Conservation (phyloP, 2,329 filamentous ascomycete species). For the Claviceps purpurea region DNA sequence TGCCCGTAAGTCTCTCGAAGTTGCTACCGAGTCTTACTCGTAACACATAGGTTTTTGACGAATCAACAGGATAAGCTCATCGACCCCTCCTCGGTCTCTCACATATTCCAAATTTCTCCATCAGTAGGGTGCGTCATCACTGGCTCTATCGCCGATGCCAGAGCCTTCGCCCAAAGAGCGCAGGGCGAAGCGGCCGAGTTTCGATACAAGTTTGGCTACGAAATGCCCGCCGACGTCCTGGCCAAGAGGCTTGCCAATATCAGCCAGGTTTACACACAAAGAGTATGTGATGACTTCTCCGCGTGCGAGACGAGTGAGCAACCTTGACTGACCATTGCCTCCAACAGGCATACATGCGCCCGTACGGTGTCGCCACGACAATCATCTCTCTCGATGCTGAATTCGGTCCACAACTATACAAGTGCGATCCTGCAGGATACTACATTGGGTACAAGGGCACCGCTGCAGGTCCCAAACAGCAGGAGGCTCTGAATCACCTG, state of each 20-base stretch:
- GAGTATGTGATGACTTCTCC: slow-evolving; percentile 40
- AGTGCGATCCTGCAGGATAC: slow-evolving; percentile 96
- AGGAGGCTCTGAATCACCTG: slow-evolving; percentile 94
- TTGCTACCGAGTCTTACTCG: background rate
- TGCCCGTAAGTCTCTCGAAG: slow-evolving; percentile 55
- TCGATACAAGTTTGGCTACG: slow-evolving; percentile 96
- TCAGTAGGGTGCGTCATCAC: slow-evolving; percentile 98
- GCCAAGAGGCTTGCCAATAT: slow-evolving; percentile 97
- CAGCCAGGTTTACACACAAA: slow-evolving; percentile 97
- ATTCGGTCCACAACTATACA: slow-evolving; percentile 88
- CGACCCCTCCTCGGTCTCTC: slow-evolving; percentile 89
- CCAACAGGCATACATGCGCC: slow-evolving; percentile 80
- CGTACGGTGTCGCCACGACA: slow-evolving; percentile 88
- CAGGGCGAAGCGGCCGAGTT: slow-evolving; percentile 95
- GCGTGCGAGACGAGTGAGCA: background rate
- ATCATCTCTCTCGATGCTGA: slow-evolving; percentile 90
- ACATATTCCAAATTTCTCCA: slow-evolving; percentile 93
- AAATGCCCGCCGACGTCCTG: slow-evolving; percentile 96
- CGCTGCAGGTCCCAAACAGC: slow-evolving; percentile 92
- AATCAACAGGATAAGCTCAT: slow-evolving; percentile 83
- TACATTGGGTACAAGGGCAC: slow-evolving; percentile 98
- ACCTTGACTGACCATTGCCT: background rate
- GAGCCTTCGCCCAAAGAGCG: slow-evolving; percentile 83
- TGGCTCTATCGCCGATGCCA: slow-evolving; percentile 92
- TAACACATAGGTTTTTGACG: background rate